Evolutionary conservation across 192 early-diverging fungal species (phyloP).

Genomic region (Rhizophagus clarus): DNA sequence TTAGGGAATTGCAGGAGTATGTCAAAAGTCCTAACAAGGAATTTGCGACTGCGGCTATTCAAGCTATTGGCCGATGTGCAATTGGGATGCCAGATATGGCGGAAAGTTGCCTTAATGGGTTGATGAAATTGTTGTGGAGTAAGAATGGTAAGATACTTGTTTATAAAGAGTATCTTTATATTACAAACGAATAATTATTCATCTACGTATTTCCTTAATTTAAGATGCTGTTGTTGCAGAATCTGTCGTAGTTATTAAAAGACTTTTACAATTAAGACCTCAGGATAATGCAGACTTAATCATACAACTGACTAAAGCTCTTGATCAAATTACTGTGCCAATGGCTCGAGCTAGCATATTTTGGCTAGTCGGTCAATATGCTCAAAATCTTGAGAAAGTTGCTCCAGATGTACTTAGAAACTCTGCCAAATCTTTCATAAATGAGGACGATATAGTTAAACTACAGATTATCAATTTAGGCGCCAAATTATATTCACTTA

Average conservation of each 20-base stretch:
- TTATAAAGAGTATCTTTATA: not conserved
- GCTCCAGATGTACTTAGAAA: slow-evolving; percentile 84
- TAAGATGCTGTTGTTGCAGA: slow-evolving; percentile 75
- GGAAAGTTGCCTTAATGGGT: slow-evolving; percentile 54
- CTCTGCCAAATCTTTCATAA: slow-evolving; percentile 61
- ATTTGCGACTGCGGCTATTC: slow-evolving; percentile 66
- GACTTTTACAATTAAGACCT: slow-evolving; percentile 61
- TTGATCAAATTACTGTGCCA: slow-evolving; percentile 68
- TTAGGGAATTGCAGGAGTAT: slow-evolving; percentile 80
- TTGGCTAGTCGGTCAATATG: slow-evolving; percentile 86
- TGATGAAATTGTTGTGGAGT: slow-evolving; percentile 61
- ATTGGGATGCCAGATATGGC: slow-evolving; percentile 57
- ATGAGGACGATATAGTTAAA: slow-evolving; percentile 72
- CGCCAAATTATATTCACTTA: slow-evolving; percentile 63
- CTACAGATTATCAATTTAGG: slow-evolving; percentile 82
- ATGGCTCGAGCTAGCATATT: slow-evolving; percentile 83
- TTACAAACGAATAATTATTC: not conserved
- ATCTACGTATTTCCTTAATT: not conserved
- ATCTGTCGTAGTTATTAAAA: slow-evolving; percentile 74
- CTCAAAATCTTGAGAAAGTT: slow-evolving; percentile 58
- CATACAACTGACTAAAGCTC: slow-evolving; percentile 57
- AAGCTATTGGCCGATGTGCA: slow-evolving; percentile 63
- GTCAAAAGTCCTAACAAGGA: slow-evolving; percentile 65
- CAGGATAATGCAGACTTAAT: slow-evolving; percentile 51
- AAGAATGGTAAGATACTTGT: slow-evolving; percentile 50